Evolutionary conservation across 192 early-diverging fungal genomes (phyloP).

Genomic region (Coemansia sp.): DNA sequence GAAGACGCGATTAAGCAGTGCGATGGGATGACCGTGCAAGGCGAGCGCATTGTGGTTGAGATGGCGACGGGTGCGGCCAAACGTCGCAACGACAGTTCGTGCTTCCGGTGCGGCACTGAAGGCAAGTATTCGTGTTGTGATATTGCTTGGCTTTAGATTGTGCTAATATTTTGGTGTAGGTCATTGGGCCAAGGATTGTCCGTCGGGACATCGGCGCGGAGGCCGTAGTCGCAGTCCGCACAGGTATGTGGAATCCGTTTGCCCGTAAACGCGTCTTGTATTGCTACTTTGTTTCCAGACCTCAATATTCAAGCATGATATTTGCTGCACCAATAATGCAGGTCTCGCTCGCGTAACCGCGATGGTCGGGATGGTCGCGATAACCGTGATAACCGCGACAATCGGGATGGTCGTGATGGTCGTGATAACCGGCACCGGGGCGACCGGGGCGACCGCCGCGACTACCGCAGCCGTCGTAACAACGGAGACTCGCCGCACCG

Average conservation of each 20-base stretch:
- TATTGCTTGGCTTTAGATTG: not conserved
- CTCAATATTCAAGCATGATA: not conserved
- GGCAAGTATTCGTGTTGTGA: slow-evolving; percentile 18
- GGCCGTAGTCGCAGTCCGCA: slow-evolving; percentile 41
- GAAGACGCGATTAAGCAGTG: slow-evolving; percentile 25
- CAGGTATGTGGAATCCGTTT: slow-evolving; percentile 29
- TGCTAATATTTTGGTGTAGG: slow-evolving; percentile 17
- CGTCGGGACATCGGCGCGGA: slow-evolving; percentile 12
- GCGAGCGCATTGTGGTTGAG: slow-evolving; percentile 47
- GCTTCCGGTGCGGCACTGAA: slow-evolving; percentile 51
- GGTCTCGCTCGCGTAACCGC: slow-evolving; percentile 22
- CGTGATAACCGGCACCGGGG: slow-evolving; percentile 1
- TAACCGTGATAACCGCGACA: slow-evolving; percentile 10
- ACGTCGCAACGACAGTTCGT: slow-evolving; percentile 32
- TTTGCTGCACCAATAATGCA: slow-evolving; percentile 10
- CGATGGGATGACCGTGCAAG: slow-evolving; percentile 32
- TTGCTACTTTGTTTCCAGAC: too few relatives aligned
- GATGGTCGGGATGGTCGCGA: not conserved
- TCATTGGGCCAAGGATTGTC: slow-evolving; percentile 53
- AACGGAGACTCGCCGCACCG: slow-evolving; percentile 15
- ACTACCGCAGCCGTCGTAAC: slow-evolving; percentile 12
- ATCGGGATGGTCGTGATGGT: not conserved
- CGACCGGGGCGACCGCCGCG: slow-evolving; percentile 11
- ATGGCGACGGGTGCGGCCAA: slow-evolving; percentile 32
- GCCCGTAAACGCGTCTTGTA: too few relatives aligned